Evolutionary conservation across 176 grass and related monocot species (phyloP).

Genomic region (Rhynchospora pubera): DNA sequence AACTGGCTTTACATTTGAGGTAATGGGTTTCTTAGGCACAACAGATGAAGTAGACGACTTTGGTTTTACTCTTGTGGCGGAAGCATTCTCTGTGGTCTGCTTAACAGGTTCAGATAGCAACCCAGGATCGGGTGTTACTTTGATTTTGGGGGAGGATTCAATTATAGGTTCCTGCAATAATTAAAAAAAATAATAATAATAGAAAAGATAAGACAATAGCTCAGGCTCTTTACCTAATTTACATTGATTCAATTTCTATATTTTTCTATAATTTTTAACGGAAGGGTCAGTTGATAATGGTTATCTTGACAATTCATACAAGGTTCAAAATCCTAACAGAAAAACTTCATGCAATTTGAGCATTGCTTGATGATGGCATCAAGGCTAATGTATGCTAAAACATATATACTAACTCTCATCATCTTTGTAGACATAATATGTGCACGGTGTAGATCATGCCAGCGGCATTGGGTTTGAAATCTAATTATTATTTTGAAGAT

Average conservation of each 20-base stretch:
- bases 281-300: too few species aligned
- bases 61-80: constrained; percentile 26
- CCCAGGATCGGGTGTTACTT: constrained; percentile 29
- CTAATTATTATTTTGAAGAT: too few species aligned
- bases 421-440: too few species aligned
- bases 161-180: constrained; percentile 58
- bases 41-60: constrained; percentile 33
- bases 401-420: too few species aligned
- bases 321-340: too few species aligned
- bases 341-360: too few species aligned
- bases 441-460: too few species aligned
- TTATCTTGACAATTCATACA: too few species aligned
- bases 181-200: background rate
- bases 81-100: constrained; percentile 30
- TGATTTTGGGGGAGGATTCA: constrained; percentile 53
- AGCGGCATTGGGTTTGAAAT: too few species aligned
- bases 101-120: constrained; percentile 37
- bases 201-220: background rate
- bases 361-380: too few species aligned
- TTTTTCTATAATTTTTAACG: background rate
- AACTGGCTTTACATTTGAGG: constrained; percentile 28
- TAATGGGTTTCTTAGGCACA: constrained; percentile 34
- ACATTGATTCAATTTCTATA: background rate
- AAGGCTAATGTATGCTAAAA: too few species aligned
- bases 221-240: background rate